Base-by-base conservation (phyloP, 202 grass and related monocot species). In the Hordeum pubiflorum region DNA sequence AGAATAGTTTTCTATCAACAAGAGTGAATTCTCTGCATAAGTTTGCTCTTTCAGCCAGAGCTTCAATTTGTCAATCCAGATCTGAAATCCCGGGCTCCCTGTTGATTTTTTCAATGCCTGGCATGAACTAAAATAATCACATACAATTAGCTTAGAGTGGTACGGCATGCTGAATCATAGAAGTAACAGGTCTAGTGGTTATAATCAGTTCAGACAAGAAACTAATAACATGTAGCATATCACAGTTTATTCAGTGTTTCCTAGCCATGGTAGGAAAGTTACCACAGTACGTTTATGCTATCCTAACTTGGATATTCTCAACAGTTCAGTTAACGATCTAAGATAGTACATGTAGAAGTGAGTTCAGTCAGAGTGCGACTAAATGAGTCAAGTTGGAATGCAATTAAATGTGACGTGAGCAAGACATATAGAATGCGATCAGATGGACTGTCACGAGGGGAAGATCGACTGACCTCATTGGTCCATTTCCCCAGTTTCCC, bases 51-150 rank as follows among this genome's bases (percentile, higher is more conserved):
- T 88, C 48, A 98, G 58, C 92, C 96, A 98, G 75, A 59, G 36
- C 75, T 88, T 98, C 50, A 93, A 44, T 83, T 91, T 93, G 63
- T 98, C 90, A 38, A 91, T 80, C 96, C 90, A 93, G 24, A 85
- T 91, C 85, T 93, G 84, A 52, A 93, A 86, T 83, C 90, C 87
- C 43, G 75, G 84, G 24, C 84, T 79, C 69, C 85, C 90, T 76
- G 87, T 91, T 84, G 88, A 98, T 84, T 70, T 86, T 88, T 95
- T 88, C 77, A 98, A 44, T 72, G 82, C 86, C 96, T 98, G 86
- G 66, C 79, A 74, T 55, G 38, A 86, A 87, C 82, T 86, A 97
- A 84, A 86, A 87, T 75, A 76, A 82, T 88, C 63, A 87, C 75
- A 84, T 81, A 70, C 36, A 80, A 82, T 92, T 72, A 90, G 86